Evolutionary conservation across 441 rosid species (phyloP), one percentile per base, ranked within the genome.

Genomic region (Syzygium syzygioides): DNA sequence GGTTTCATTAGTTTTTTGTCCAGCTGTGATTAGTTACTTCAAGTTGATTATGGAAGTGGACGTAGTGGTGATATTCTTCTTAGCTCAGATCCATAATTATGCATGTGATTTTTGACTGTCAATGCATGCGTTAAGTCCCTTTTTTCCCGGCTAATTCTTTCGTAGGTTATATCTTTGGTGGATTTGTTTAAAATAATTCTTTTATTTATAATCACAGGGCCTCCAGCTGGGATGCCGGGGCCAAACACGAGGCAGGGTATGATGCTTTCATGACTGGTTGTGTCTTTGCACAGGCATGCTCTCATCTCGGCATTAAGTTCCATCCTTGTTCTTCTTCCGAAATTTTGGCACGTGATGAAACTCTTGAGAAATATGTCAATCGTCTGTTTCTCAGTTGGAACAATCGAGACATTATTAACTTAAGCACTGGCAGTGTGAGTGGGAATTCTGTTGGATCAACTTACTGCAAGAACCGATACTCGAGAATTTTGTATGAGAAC

Each of bases 251-350:
- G 91, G 99, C 98, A 10, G 99, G 99, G 56, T 98, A 96, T 91
- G 98, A 98, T 97, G 99, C 99, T 90, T 98, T 98, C 93, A 97
- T 98, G 99, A 97, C 99, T 62, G 99, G 99, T 26, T 97, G 98
- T 87, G 87, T 97, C 87, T 98, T 98, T 91, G 96, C 97, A 12
- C 98, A 98, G 94, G 93, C 96, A 88, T 98, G 98, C 92, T 92
- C 91, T 92, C 94, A 94, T 91, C 90, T 95, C 11, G 99, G 96
- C 52, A 89, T 98, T 55, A 95, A 97, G 90, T 96, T 98, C 92
- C 91, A 91, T 32, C 91, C 76, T n/a, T 90, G 88, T 56, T 90
- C 93, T 2, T 87, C 93, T 80, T 89, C 93, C 3, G 91, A 92
- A 89, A 91, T 89, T 92, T 88, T 95, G 86, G 93, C 92, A 2